Evolutionary conservation across 306 rosid genomes (phyloP), one percentile per base, ranked within the genome.

Genomic region (Fagus crenata): DNA sequence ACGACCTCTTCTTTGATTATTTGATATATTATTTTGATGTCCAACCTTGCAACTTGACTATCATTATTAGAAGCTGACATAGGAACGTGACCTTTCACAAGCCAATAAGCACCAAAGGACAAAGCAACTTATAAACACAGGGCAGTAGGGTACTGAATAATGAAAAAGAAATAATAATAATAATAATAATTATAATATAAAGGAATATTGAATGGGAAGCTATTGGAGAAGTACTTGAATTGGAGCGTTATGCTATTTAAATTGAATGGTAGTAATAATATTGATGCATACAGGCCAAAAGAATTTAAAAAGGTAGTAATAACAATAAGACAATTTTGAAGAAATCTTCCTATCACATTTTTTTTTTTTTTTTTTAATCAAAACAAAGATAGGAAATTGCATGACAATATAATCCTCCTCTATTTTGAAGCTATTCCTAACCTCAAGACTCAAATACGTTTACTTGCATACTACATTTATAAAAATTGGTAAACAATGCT

Each of bases 51-150:
- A 72, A 69, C 78, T 49, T 83, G 67, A 75, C 78, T 71, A 15
- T 53, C 15, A 78, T 72, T 74, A 78, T 74, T 76, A 71, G 73
- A 78, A 78, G 65, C 77, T 53, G 64, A 81, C 90, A 68, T 9
- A 60, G 14, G 59, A 76, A 81, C 69, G 22, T 40, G 75, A 46
- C 78, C 72, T 63, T 79, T 69, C 78, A 76, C 73, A 68, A 81
- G 61, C 72, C 36, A 41, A 72, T 81, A 69, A 60, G 60, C 77
- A 73, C 32, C 42, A 71, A 41, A 81, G 67, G 85, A 84, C 87
- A 86, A 78, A 73, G 14, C 36, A 35, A 75, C 60, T 71, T 18
- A 58, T 49, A 53, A 51, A 43, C 59, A 35, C 59, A 53, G 6
- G n/a, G n/a, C n/a, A n/a, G n/a, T n/a, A n/a, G n/a, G 53, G 42